These are phyloP conservation scores for Theileria annulata DNA, from an alignment of 169 alveolate genomes.

Conservation along the genomic window DNA sequence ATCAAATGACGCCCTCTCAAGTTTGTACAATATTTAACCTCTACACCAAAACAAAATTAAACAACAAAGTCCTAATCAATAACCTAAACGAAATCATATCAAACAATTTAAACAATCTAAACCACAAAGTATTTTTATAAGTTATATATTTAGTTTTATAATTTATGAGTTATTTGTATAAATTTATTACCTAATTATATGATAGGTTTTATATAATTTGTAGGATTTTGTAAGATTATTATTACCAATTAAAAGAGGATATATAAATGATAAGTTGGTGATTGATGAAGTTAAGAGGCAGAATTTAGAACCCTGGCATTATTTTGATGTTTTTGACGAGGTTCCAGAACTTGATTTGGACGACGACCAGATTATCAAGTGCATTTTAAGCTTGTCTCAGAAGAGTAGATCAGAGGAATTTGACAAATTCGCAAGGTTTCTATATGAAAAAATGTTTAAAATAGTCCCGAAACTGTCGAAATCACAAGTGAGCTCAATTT, in stretches of 20 bases:
- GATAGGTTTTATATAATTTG: not conserved
- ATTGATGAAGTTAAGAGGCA: not conserved
- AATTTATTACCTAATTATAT: not conserved
- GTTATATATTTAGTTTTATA: not conserved
- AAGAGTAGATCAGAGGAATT: not conserved
- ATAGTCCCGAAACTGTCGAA: constrained; percentile 7
- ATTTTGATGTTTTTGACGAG: constrained; percentile 21
- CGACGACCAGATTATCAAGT: constrained; percentile 13
- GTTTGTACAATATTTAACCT: constrained; percentile 8
- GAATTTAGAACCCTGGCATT: not conserved
- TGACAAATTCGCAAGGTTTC: constrained; percentile 11
- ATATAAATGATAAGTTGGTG: not conserved
- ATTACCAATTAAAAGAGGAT: constrained; percentile 9
- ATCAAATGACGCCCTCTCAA: constrained; percentile 18
- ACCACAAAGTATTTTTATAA: constrained; percentile 6
- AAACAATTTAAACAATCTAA: not conserved
- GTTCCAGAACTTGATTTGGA: constrained; percentile 1
- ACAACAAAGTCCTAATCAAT: not conserved
- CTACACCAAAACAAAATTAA: constrained; percentile 9
- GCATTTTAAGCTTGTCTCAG: constrained; percentile 4
- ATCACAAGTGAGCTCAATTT: not conserved
- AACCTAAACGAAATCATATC: constrained; percentile 15
- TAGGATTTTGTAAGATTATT: constrained; percentile 20
- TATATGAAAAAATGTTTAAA: constrained; percentile 21
- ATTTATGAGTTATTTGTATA: not conserved